Conservation (phyloP, 169 alveolate genomes). For the Plasmodium blacklocki region DNA sequence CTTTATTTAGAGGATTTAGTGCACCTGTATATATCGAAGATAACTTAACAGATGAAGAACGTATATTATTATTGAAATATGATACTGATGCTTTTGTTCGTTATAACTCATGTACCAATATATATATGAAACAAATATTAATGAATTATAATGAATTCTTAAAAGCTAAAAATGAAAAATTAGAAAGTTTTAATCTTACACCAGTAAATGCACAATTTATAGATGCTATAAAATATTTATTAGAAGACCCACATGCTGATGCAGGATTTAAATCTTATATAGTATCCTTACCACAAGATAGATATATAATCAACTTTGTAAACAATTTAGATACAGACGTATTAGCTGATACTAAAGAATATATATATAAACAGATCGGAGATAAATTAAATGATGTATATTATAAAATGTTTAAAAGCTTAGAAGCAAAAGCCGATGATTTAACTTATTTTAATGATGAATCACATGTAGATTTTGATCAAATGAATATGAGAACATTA, state of each 20-base stretch:
- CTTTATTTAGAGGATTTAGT: constrained; percentile 91
- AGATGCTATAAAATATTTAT: constrained; percentile 43
- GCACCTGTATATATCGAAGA: constrained; percentile 93
- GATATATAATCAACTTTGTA: constrained; percentile 30
- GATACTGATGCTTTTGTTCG: constrained; percentile 92
- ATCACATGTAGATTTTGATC: constrained; percentile 75
- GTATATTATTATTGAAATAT: constrained; percentile 87
- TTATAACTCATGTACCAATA: constrained; percentile 77
- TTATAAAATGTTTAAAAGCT: constrained; percentile 17
- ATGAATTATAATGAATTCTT: constrained; percentile 57
- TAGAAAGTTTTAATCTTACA: constrained; percentile 15
- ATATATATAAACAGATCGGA: constrained; percentile 52
- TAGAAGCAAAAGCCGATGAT: constrained; percentile 44
- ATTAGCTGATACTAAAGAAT: constrained; percentile 52
- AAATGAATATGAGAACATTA: constrained; percentile 62
- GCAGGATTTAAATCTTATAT: constrained; percentile 67
- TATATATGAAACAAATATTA: constrained; percentile 76
- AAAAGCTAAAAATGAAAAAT: constrained; percentile 10
- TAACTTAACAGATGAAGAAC: constrained; percentile 88
- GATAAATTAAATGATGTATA: constrained; percentile 22
- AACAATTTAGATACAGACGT: constrained; percentile 59
- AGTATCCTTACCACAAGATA: constrained; percentile 46
- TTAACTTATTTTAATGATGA: constrained; percentile 71
- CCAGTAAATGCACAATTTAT: constrained; percentile 62
- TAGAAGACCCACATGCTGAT: constrained; percentile 67